phyloP scores from a whole-genome alignment of 495 filamentous ascomycete species.

The Annulohypoxylon stygium region DNA sequence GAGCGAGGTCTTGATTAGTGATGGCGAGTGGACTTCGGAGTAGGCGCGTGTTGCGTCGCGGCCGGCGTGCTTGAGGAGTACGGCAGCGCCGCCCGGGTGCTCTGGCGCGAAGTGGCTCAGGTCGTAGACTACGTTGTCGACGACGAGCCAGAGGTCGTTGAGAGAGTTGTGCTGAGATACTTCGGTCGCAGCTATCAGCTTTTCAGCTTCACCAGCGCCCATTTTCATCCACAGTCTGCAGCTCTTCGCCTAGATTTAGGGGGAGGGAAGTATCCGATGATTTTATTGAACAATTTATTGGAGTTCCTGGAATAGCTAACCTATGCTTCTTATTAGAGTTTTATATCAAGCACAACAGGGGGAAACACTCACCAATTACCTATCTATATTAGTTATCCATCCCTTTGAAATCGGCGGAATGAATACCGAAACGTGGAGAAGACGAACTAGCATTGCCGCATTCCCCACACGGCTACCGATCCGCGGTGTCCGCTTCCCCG shows the following conservation, averaged over 20 bases:
- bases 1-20: slow-evolving; percentile 70
- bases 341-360: not conserved
- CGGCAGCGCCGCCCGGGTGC: slow-evolving; percentile 72
- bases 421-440: slow-evolving; percentile 36
- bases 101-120: slow-evolving; percentile 73
- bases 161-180: slow-evolving; percentile 71
- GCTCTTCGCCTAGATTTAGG: not conserved
- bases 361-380: not conserved
- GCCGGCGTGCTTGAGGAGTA: slow-evolving; percentile 78
- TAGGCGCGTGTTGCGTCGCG: slow-evolving; percentile 79
- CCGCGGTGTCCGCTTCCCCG: slow-evolving; percentile 17
- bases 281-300: not conserved
- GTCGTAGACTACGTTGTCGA: slow-evolving; percentile 82
- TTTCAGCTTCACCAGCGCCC: slow-evolving; percentile 6
- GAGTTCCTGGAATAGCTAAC: no score
- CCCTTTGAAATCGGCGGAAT: slow-evolving; percentile 33
- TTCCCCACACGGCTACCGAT: slow-evolving; percentile 38
- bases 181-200: slow-evolving; percentile 45
- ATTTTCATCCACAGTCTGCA: slow-evolving; percentile 2
- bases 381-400: not conserved
- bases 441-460: slow-evolving; percentile 17
- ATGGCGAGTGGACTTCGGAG: slow-evolving; percentile 72
- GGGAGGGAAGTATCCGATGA: not conserved
- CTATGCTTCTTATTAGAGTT: not conserved
- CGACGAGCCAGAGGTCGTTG: slow-evolving; percentile 80